A percentile compares a stretch with the other conserved stretches of the same genome.
These are phyloP conservation scores for Anthracocystis setariae DNA, from an alignment of 1,284 basidiomycete species.

Conservation along the genomic window DNA sequence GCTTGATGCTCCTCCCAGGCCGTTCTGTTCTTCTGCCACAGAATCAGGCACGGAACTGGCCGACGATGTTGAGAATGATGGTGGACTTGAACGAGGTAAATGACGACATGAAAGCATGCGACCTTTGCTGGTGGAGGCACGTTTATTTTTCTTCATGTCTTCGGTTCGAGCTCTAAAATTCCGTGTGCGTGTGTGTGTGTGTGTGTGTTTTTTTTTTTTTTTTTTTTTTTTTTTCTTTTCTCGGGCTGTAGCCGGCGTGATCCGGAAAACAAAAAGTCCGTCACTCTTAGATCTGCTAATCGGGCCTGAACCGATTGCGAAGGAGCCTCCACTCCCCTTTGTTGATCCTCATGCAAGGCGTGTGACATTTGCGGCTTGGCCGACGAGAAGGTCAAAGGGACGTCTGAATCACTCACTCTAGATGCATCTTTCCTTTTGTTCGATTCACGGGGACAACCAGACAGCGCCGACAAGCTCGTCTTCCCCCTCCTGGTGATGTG, in stretches of 20 bases:
- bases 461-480: neutral
- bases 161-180: conserved; percentile 8
- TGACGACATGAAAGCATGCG: neutral
- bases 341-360: neutral
- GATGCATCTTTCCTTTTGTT: neutral
- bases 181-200: too few species aligned
- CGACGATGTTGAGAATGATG: too few species aligned
- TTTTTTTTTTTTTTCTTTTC: neutral
- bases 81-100: neutral
- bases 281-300: neutral
- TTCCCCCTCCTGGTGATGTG: neutral
- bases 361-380: neutral
- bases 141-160: conserved; percentile 1
- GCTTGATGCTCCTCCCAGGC: neutral
- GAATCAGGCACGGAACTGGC: too few species aligned
- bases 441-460: neutral
- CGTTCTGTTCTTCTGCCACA: too few species aligned
- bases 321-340: conserved; percentile 7
- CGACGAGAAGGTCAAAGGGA: conserved; percentile 3
- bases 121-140: conserved; percentile 13
- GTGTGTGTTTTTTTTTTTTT: conserved; percentile 1
- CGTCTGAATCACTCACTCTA: conserved; percentile 1
- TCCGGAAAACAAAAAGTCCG: neutral
- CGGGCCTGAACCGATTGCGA: neutral
- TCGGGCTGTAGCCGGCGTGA: too few species aligned